These are phyloP conservation scores for Fusarium algeriense DNA, from an alignment of 2,329 filamentous ascomycete species.

Conservation along the genomic window DNA sequence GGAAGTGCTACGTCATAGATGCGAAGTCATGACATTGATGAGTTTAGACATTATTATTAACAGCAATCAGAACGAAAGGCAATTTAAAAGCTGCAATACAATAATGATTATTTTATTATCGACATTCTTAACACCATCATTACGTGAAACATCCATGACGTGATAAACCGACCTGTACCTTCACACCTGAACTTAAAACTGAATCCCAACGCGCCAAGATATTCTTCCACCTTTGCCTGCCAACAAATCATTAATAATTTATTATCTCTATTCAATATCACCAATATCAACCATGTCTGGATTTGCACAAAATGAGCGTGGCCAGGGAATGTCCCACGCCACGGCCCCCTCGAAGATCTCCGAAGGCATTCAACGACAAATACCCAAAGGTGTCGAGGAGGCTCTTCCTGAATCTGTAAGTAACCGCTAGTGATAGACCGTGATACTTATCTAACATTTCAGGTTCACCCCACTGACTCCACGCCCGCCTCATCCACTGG, in stretches of 20 bases:
- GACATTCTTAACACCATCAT: not conserved
- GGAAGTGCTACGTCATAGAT: slow-evolving; percentile 12
- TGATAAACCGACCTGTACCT: not conserved
- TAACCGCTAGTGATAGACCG: accelerated
- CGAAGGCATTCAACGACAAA: slow-evolving; percentile 29
- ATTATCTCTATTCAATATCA: not conserved
- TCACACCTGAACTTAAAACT: not conserved
- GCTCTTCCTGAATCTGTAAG: slow-evolving; percentile 40
- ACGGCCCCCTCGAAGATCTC: slow-evolving; percentile 39
- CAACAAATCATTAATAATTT: too few species aligned
- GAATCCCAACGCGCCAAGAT: not conserved
- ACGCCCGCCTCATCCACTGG: slow-evolving; percentile 32
- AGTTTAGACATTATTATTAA: not conserved
- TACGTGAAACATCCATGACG: not conserved
- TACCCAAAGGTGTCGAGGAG: slow-evolving; percentile 34
- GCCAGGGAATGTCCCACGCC: slow-evolving; percentile 40
- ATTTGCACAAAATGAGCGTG: slow-evolving; percentile 19
- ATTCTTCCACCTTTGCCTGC: too few species aligned
- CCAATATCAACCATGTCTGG: not conserved
- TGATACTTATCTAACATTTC: not conserved
- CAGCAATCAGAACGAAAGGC: not conserved
- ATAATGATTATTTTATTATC: slow-evolving; percentile 1
- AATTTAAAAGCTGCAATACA: not conserved
- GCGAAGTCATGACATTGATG: not conserved
- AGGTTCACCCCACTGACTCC: slow-evolving; percentile 42